Evolutionary conservation across 2,329 filamentous ascomycete genomes (phyloP).

Genomic region (Ceratocystis cacaofunesta): DNA sequence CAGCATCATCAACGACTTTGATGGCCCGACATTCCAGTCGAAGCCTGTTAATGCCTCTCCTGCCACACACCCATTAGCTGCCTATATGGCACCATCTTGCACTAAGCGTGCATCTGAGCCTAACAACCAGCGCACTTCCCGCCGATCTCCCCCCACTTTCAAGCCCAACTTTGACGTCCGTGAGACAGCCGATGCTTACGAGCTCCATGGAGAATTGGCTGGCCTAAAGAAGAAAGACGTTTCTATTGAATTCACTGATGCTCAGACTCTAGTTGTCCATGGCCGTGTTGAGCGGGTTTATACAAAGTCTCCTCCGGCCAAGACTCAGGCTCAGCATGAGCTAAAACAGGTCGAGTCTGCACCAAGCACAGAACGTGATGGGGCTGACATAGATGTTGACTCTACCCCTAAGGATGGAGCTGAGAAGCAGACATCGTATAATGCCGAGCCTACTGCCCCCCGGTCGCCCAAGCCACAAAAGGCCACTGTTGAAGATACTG

Average conservation of each 20-base stretch:
- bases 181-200: constrained; percentile 52
- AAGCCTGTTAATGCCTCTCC: constrained; percentile 11
- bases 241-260: constrained; percentile 64
- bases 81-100: not conserved
- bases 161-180: constrained; percentile 65
- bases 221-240: constrained; percentile 61
- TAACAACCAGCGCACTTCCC: constrained; percentile 4
- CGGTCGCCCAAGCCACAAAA: constrained; percentile 31
- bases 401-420: constrained; percentile 27
- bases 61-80: not conserved
- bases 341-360: constrained; percentile 13
- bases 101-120: not conserved
- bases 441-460: constrained; percentile 17
- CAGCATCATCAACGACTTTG: constrained; percentile 49
- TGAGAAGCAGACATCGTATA: not conserved
- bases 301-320: constrained; percentile 27
- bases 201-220: constrained; percentile 67
- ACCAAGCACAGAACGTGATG: constrained; percentile 29
- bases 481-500: constrained; percentile 50
- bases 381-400: constrained; percentile 29
- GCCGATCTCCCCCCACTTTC: constrained; percentile 38
- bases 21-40: constrained; percentile 34
- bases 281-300: constrained; percentile 53
- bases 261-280: constrained; percentile 55
- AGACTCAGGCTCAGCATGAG: not conserved